These are phyloP conservation scores for Trichosporon ovoides DNA, from an alignment of 1,284 basidiomycete genomes.

Conservation along the genomic window DNA sequence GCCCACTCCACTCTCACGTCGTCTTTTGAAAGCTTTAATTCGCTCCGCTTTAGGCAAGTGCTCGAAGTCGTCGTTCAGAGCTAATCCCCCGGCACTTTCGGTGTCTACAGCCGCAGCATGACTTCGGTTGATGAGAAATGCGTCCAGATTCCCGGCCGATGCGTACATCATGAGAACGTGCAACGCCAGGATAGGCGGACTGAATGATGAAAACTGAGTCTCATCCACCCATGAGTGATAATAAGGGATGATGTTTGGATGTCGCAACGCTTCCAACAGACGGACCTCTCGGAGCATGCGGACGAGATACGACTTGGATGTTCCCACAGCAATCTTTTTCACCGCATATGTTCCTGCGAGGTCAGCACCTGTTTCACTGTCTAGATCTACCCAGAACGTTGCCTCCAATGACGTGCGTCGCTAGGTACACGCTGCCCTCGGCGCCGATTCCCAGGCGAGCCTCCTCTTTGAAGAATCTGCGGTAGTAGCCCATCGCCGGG, in stretches of 20 bases:
- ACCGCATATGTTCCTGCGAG: slow-evolving; percentile 62
- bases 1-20: slow-evolving; percentile 41
- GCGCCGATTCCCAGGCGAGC: slow-evolving; percentile 83
- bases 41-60: slow-evolving; percentile 56
- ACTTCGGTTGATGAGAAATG: slow-evolving; percentile 68
- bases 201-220: slow-evolving; percentile 72
- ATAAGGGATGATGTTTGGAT: slow-evolving; percentile 89
- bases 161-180: slow-evolving; percentile 92
- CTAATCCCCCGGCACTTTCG: background rate
- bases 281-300: slow-evolving; percentile 77
- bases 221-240: slow-evolving; percentile 92
- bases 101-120: slow-evolving; percentile 6
- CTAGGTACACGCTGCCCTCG: slow-evolving; percentile 71
- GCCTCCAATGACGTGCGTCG: slow-evolving; percentile 37
- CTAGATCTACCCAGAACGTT: slow-evolving; percentile 32
- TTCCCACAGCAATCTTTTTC: slow-evolving; percentile 90
- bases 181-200: slow-evolving; percentile 72
- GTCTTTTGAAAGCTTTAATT: slow-evolving; percentile 52
- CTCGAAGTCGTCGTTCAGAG: slow-evolving; percentile 51
- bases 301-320: slow-evolving; percentile 74
- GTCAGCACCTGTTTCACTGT: background rate
- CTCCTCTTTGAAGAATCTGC: slow-evolving; percentile 80
- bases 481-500: slow-evolving; percentile 52
- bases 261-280: slow-evolving; percentile 72
- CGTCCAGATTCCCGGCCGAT: slow-evolving; percentile 74